A percentile compares a stretch with the other conserved stretches of the same genome.
Conservation (phyloP, 2,329 filamentous ascomycete species). For the Bimuria novae-zelandiae region DNA sequence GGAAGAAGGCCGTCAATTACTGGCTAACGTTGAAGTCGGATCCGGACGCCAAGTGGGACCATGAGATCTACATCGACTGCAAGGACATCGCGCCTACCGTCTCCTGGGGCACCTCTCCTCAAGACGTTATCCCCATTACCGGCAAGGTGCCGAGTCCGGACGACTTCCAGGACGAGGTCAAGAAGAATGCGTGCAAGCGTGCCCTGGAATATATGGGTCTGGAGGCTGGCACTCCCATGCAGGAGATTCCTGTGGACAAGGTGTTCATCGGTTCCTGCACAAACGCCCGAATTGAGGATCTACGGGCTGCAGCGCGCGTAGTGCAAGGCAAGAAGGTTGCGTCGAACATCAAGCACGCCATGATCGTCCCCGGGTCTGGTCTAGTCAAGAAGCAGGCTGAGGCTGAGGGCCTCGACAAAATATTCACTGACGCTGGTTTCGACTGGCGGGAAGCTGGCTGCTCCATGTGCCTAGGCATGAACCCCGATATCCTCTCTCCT, state of each 20-base stretch:
- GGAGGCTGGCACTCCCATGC: slow-evolving; percentile 81
- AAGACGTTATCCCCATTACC: slow-evolving; percentile 94
- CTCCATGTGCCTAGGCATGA: slow-evolving; percentile 99
- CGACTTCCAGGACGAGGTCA: slow-evolving; percentile 77
- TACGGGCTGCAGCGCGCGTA: slow-evolving; percentile 82
- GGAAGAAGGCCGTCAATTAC: slow-evolving; percentile 85
- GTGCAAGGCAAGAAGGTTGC: slow-evolving; percentile 88
- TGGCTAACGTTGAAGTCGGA: slow-evolving; percentile 89
- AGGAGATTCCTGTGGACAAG: slow-evolving; percentile 92
- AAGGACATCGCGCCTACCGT: slow-evolving; percentile 94
- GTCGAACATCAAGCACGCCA: slow-evolving; percentile 85
- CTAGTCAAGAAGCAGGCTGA: slow-evolving; percentile 93
- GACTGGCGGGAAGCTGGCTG: slow-evolving; percentile 98
- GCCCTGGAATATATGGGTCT: slow-evolving; percentile 98
- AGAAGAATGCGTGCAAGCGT: slow-evolving; percentile 77
- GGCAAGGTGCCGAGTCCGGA: slow-evolving; percentile 89
- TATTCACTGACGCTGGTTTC: slow-evolving; percentile 90
- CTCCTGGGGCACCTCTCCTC: slow-evolving; percentile 95
- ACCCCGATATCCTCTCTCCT: slow-evolving; percentile 93
- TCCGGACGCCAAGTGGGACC: slow-evolving; percentile 85
- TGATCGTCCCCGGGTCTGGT: slow-evolving; percentile 96
- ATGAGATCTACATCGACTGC: slow-evolving; percentile 84
- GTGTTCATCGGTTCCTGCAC: slow-evolving; percentile 98
- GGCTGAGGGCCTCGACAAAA: slow-evolving; percentile 87
- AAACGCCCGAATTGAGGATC: slow-evolving; percentile 94